Base-by-base conservation (phyloP, 768 basidiomycete genomes). In the Tricholoma sp. region DNA sequence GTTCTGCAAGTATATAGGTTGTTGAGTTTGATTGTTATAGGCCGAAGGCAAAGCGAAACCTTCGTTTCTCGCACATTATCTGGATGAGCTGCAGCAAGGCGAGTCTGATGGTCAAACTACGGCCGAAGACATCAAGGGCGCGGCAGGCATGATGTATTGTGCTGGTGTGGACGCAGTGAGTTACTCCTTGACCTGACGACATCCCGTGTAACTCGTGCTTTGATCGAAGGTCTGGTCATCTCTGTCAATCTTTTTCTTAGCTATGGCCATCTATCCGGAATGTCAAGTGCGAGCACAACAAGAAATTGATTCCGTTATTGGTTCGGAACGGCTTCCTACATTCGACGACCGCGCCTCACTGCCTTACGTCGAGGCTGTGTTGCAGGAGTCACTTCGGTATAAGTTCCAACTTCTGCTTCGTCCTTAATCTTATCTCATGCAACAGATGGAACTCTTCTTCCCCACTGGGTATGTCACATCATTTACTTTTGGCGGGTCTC, bases 231-330 rank as follows among this genome's bases (percentile, higher is more conserved):
- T 70, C 0, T 68, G 64, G 29, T 65, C 71, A 4, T 58, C 69
- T 0, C 39, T 76, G 1, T 61, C 60, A 6, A 60, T 66, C 1
- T 75, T 78, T 56, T 57, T 79, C 45, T 65, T 76, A 13, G 71
- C 72, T 4, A 75, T 80, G 74, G 64, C 72, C 11, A 55, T 68
- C 6, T 59, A 75, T 58, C 78, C 76, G 0, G 66, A 71, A 13
- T 64, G 68, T 7, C 73, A 73, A 53, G 54, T 48, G 8, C 67
- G 61, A 34, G 77, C 75, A 0, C 79, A 76, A 53, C 65, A 66
- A 1, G 77, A 80, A 62, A 68, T 81, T 11, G 77, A 80, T 57
- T 44, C 54, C 1, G 68, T 78, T 2, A 60, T 79, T n/a, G 75
- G 73, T 11, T 17, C 51, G 1, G 67, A 62, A 10, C 65, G 76